These are phyloP conservation scores for Aspergillus fumigatiaffinis DNA, from an alignment of 2,329 filamentous ascomycete genomes.

Conservation along the genomic window DNA sequence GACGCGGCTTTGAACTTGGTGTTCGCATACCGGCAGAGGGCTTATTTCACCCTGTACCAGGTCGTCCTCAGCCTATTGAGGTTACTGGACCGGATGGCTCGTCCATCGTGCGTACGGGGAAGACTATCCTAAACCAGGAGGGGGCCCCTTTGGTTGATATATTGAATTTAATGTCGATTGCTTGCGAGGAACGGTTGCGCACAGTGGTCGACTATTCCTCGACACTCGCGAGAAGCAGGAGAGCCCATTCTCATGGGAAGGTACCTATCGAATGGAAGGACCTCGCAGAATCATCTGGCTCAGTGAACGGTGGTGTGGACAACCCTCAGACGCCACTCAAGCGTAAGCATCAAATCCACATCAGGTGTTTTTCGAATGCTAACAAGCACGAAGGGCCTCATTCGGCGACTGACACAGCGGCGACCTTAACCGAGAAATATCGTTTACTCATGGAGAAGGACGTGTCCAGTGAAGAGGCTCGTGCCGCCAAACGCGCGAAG, in stretches of 20 bases:
- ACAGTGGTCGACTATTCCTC: slow-evolving; percentile 74
- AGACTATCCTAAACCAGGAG: slow-evolving; percentile 68
- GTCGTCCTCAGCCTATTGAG: slow-evolving; percentile 43
- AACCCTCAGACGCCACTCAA: slow-evolving; percentile 35
- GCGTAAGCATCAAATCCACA: slow-evolving; percentile 28
- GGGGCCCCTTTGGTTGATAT: slow-evolving; percentile 72
- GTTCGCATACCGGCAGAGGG: slow-evolving; percentile 57
- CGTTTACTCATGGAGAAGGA: slow-evolving; percentile 64
- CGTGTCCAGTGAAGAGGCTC: slow-evolving; percentile 67
- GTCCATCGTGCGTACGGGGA: slow-evolving; percentile 59
- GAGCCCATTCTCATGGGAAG: slow-evolving; percentile 73
- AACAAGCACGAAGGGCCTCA: slow-evolving; percentile 30
- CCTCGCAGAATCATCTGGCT: slow-evolving; percentile 50
- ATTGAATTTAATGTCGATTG: slow-evolving; percentile 75
- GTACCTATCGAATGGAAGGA: slow-evolving; percentile 73
- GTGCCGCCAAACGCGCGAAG: slow-evolving; percentile 63
- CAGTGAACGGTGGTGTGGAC: slow-evolving; percentile 35
- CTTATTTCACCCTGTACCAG: slow-evolving; percentile 45
- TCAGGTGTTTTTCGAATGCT: slow-evolving; percentile 9
- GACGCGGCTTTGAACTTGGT: slow-evolving; percentile 57
- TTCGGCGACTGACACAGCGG: slow-evolving; percentile 38
- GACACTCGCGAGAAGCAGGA: slow-evolving; percentile 65
- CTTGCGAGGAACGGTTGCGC: slow-evolving; percentile 73
- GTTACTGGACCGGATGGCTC: slow-evolving; percentile 60
- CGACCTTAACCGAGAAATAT: slow-evolving; percentile 48